phyloP scores from a whole-genome alignment of 75 land plant species.

The Gnetum montanum region DNA sequence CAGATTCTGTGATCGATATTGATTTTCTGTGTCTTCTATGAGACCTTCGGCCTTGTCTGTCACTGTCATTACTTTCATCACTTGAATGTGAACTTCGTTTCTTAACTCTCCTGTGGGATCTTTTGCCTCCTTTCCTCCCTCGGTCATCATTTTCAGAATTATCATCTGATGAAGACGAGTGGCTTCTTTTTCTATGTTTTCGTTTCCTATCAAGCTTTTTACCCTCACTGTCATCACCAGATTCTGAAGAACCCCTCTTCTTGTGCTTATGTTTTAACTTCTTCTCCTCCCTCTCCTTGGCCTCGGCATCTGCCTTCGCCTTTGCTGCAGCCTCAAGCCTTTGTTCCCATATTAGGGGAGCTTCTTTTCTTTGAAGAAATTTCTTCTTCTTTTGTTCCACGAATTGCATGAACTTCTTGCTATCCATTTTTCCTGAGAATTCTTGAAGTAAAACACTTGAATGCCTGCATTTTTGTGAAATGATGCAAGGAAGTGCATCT shows the following conservation, averaged over 20 bases:
- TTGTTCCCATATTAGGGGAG: conserved; percentile 87
- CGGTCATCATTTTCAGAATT: conserved; percentile 2
- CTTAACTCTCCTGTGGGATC: conserved; percentile 5
- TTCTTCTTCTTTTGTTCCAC: conserved; percentile 86
- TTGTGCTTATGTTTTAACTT: conserved; percentile 29
- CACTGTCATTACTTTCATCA: conserved; percentile 4
- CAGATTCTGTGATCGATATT: conserved; percentile 1
- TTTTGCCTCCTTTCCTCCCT: conserved; percentile 1
- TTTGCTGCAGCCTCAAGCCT: conserved; percentile 77
- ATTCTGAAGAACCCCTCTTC: conserved; percentile 37
- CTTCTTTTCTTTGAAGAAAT: conserved; percentile 69
- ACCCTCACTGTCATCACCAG: conserved; percentile 36
- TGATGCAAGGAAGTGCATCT: conserved; percentile 95
- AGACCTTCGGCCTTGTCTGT: background rate
- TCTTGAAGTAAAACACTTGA: conserved; percentile 20
- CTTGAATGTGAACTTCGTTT: conserved; percentile 7
- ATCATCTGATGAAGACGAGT: conserved; percentile 3
- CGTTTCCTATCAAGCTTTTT: conserved; percentile 23
- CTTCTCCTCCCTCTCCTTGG: conserved; percentile 31
- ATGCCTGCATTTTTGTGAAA: conserved; percentile 68
- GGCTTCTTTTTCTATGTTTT: conserved; percentile 23
- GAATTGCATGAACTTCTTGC: conserved; percentile 73
- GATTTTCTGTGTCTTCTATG: conserved; percentile 5
- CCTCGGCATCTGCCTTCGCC: conserved; percentile 68
- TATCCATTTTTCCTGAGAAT: conserved; percentile 46